These are phyloP conservation scores for Lactarius psammicola DNA, from an alignment of 768 basidiomycete genomes.

Conservation along the genomic window DNA sequence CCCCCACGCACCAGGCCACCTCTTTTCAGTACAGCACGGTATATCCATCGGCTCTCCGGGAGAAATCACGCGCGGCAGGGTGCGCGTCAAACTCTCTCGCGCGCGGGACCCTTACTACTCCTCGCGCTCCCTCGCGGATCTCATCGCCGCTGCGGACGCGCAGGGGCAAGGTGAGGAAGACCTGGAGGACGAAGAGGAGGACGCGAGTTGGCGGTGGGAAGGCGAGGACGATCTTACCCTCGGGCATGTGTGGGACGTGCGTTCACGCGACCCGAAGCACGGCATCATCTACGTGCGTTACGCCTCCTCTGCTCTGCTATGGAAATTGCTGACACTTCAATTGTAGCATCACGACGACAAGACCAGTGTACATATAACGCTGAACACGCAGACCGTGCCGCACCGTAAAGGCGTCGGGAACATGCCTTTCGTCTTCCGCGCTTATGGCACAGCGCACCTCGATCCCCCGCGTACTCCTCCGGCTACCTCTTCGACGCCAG, in stretches of 20 bases:
- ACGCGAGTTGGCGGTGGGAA: slow-evolving; percentile 60
- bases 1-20: slow-evolving; percentile 40
- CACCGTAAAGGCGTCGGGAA: slow-evolving; percentile 59
- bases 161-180: slow-evolving; percentile 20
- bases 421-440: slow-evolving; percentile 58
- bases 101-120: slow-evolving; percentile 35
- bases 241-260: slow-evolving; percentile 53
- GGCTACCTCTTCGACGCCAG: slow-evolving; percentile 1
- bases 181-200: slow-evolving; percentile 33
- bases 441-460: slow-evolving; percentile 35
- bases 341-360: slow-evolving; percentile 54
- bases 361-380: slow-evolving; percentile 60
- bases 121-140: slow-evolving; percentile 33
- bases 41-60: slow-evolving; percentile 47
- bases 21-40: slow-evolving; percentile 60
- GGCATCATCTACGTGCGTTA: slow-evolving; percentile 64
- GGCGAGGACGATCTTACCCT: slow-evolving; percentile 67
- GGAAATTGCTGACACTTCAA: not conserved
- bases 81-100: slow-evolving; percentile 34
- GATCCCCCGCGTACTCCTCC: slow-evolving; percentile 14
- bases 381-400: slow-evolving; percentile 52
- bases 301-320: not conserved
- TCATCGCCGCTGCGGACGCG: slow-evolving; percentile 22
- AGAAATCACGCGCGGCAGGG: slow-evolving; percentile 45
- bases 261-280: slow-evolving; percentile 40